phyloP scores from a whole-genome alignment of 2,329 filamentous ascomycete species.

The Chaetomium sp. region DNA sequence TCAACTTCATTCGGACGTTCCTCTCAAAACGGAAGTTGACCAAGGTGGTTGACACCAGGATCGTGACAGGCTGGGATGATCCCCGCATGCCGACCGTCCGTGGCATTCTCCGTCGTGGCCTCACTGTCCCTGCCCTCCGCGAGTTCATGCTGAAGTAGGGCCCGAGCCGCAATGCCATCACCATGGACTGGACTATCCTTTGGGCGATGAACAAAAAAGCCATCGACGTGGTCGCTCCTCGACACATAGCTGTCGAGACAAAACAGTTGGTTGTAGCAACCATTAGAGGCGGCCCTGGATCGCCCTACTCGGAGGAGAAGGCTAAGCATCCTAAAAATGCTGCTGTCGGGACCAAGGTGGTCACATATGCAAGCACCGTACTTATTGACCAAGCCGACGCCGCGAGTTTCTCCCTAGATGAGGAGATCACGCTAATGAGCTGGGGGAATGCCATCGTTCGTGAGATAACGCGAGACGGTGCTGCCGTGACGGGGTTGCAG shows the following conservation, averaged over 20 bases:
- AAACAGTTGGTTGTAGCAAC: constrained; percentile 70
- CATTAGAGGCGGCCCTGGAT: constrained; percentile 64
- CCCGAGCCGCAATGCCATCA: constrained; percentile 78
- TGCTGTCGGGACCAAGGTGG: constrained; percentile 79
- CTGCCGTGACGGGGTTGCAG: constrained; percentile 68
- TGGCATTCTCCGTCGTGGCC: constrained; percentile 57
- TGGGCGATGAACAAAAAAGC: constrained; percentile 70
- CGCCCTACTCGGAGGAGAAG: constrained; percentile 70
- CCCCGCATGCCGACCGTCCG: constrained; percentile 16
- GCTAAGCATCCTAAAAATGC: constrained; percentile 87
- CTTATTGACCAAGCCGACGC: constrained; percentile 85
- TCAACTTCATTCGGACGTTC: constrained; percentile 19
- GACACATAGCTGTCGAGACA: constrained; percentile 70
- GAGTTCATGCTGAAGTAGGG: constrained; percentile 85
- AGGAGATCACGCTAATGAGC: constrained; percentile 93
- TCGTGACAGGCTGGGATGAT: constrained; percentile 20
- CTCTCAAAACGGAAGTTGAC: constrained; percentile 17
- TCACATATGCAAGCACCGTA: constrained; percentile 72
- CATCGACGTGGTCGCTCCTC: constrained; percentile 72
- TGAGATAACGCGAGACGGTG: constrained; percentile 52
- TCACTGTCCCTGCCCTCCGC: constrained; percentile 76
- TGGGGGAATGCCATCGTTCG: constrained; percentile 84
- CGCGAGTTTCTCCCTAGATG: constrained; percentile 73
- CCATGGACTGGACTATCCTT: constrained; percentile 77
- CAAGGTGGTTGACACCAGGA: constrained; percentile 12